These are phyloP conservation scores for Venturia pyrina DNA, from an alignment of 2,329 filamentous ascomycete species.

Conservation along the genomic window DNA sequence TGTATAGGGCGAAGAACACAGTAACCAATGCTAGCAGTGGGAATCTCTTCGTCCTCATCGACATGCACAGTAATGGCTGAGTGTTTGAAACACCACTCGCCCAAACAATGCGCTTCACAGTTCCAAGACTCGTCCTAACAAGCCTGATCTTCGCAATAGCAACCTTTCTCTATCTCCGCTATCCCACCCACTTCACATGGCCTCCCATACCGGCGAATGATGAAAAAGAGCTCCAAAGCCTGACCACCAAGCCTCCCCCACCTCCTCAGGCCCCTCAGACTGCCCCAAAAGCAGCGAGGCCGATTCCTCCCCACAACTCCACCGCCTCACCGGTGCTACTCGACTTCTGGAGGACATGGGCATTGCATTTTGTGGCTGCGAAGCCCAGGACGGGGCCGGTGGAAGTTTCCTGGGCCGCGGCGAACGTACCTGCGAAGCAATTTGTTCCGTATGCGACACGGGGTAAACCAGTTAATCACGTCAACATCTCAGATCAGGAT, in stretches of 20 bases:
- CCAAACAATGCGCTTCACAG: neutral
- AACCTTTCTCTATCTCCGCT: neutral
- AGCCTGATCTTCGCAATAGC: neutral
- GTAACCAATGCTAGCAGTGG: neutral
- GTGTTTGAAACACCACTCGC: neutral
- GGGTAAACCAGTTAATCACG: neutral
- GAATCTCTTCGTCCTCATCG: neutral
- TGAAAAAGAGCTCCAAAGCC: neutral
- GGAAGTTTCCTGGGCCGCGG: neutral
- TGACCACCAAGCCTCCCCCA: too few relatives aligned
- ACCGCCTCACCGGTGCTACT: slow-evolving; percentile 2
- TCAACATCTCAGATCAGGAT: slow-evolving; percentile 3
- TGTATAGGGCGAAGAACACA: neutral
- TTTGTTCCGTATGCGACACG: neutral
- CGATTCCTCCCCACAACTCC: slow-evolving; percentile 5
- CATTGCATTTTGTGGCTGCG: neutral
- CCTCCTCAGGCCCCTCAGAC: neutral
- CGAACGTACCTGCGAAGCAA: neutral
- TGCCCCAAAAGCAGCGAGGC: neutral
- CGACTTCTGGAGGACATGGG: slow-evolving; percentile 6
- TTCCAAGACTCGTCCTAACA: neutral
- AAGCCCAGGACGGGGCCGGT: neutral
- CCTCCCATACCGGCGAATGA: neutral
- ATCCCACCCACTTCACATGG: neutral
- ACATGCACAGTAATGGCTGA: neutral